Percentiles rank a stretch among this genome's conserved stretches.
phyloP scores from a whole-genome alignment of 2,329 filamentous ascomycete species.

The Talaromyces sp. region DNA sequence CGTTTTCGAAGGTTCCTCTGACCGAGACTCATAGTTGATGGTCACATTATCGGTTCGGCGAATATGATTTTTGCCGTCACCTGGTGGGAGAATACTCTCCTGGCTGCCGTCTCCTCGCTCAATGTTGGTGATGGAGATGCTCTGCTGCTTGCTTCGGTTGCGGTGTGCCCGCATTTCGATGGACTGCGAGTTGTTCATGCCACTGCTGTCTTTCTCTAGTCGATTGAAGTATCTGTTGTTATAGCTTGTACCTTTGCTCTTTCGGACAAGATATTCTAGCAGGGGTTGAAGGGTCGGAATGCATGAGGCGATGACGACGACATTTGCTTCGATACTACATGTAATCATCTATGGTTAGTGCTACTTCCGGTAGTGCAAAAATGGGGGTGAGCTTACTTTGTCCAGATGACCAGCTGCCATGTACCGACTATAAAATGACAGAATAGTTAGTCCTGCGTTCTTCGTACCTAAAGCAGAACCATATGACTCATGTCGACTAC shows the following conservation, averaged over 20 bases:
- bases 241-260: constrained; percentile 5
- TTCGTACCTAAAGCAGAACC: not conserved
- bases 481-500: constrained; percentile 11
- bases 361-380: not conserved
- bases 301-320: constrained; percentile 31
- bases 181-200: constrained; percentile 3
- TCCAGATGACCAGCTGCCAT: constrained; percentile 43
- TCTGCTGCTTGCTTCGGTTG: constrained; percentile 7
- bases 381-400: constrained; percentile 29
- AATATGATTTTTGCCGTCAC: constrained; percentile 10
- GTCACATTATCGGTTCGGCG: constrained; percentile 21
- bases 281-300: constrained; percentile 32
- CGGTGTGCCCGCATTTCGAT: constrained; percentile 9
- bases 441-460: constrained; percentile 6
- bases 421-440: constrained; percentile 28
- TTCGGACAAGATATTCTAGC: constrained; percentile 21
- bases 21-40: constrained; percentile 19
- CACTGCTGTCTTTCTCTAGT: constrained; percentile 12
- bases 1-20: not conserved
- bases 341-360: not conserved
- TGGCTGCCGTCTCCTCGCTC: constrained; percentile 15
- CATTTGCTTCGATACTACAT: constrained; percentile 27
- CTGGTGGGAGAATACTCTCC: constrained; percentile 18
- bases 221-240: constrained; percentile 13
- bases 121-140: constrained; percentile 9